Evolutionary conservation across 306 rosid genomes (phyloP), one percentile per base, ranked within the genome.

Genomic region (Cicer cuneatum): DNA sequence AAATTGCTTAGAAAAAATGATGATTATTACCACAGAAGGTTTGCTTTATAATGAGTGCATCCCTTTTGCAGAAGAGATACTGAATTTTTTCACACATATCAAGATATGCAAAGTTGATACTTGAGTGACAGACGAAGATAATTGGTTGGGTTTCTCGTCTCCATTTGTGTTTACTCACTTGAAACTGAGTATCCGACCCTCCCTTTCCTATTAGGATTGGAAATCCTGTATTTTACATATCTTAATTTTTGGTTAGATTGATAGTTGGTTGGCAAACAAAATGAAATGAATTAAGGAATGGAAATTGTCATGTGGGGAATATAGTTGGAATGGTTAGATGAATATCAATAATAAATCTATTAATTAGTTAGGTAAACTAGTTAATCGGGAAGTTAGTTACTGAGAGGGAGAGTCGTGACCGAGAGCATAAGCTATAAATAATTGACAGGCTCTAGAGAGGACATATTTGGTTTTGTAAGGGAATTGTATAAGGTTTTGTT

Each of bases 101-200:
- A 65, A 65, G 52, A 65, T 65, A 18, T 65, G 14, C 70, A 65
- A 42, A 19, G 39, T 62, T 18, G 70, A 65, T 12, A 59, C 19
- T 59, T 59, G 52, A 10, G 24, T 41, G 51, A 16, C 35, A 64
- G 19, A 59, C 14, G 11, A 16, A 40, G 29, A 64, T 40, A 40
- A 40, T 13, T 63, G 14, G 68, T 29, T 29, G 33, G 33, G 33
- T 19, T 19, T 19, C 21, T 19, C 21, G 1, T 19, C 21, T 19
- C 21, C 21, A 19, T 19, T 19, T 19, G 14, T 8, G 7, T 49
- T 49, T 49, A 49, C 21, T 49, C 56, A 49, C 56, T n/a, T 49
- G 38, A 21, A 24, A 57, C 10, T 57, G 8, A 57, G 63, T 10
- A 59, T 29, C 13, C 16, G 42, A 12, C 12, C 41, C 18, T 16